Base-by-base conservation (phyloP, 768 basidiomycete species). In the Pleurotus ostreatus region DNA sequence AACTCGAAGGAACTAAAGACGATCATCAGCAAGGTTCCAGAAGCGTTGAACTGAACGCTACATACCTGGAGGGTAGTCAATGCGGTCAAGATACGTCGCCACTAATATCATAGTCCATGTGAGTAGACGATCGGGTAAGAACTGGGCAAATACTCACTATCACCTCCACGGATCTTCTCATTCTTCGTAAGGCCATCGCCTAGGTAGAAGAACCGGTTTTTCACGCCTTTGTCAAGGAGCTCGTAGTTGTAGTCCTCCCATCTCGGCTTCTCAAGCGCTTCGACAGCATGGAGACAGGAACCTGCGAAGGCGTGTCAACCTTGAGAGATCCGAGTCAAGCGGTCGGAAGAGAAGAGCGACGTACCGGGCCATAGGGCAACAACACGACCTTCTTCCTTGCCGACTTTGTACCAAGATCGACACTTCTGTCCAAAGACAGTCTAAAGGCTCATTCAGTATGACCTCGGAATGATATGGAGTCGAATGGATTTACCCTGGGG, bases 191-290 rank as follows among this genome's bases (percentile, higher is more conserved):
- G 79, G 13, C 85, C 84, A 55, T 84, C 78, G 2, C 86, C 85
- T 5, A 85, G 71, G 80, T 81, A 88, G 56, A 78, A 71, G 60
- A 85, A 74, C 8, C 79, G 66, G 60, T 85, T 84, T 51, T 67
- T 69, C 40, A 68, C 64, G 4, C 62, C 70, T 41, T 53, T 53
- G 55, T 79, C 78, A 3, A 78, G 61, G 4, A 55, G 66, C 61
- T 84, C 78, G 57, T 81, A 84, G 43, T 74, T 72, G 58, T 72
- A 86, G 60, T 86, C 85, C 57, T 87, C 85, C 83, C 84, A 86
- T 4, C 85, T 78, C 4, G 84, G 84, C 63, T 81, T 65, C 38
- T 70, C 68, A 4, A 87, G 65, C 1, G 78, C 74, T 23, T 71
- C 73, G 4, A 72, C 67, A 0, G 79, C 81, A 55, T 84, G 83